Evolutionary conservation across 2,329 filamentous ascomycete species (phyloP).

Genomic region (Phyllachora maydis): DNA sequence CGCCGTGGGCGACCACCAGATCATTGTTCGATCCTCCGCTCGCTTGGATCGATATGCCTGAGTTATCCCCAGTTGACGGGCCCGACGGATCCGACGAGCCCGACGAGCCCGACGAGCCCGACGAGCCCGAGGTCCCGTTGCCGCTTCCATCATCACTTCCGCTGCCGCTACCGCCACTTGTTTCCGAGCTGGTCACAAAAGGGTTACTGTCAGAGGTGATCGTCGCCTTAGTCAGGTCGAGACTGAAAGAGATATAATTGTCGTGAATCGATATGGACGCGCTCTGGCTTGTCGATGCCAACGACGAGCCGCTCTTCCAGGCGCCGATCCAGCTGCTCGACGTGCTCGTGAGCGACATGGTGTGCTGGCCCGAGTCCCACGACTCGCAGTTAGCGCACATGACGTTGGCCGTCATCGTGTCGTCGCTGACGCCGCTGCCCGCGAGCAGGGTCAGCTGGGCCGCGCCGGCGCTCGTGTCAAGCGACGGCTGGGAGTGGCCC

Average conservation of each 20-base stretch:
- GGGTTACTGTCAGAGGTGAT: slow-evolving; percentile 29
- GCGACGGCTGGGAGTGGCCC: slow-evolving; percentile 23
- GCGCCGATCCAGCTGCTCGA: slow-evolving; percentile 29
- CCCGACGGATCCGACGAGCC: slow-evolving; percentile 3
- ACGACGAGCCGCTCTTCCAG: slow-evolving; percentile 23
- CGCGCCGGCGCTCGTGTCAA: slow-evolving; percentile 16
- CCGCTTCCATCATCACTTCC: slow-evolving; percentile 2
- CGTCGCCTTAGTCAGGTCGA: slow-evolving; percentile 26
- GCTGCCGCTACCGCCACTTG: slow-evolving; percentile 2
- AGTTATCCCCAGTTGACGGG: too few relatives aligned
- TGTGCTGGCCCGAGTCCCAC: slow-evolving; percentile 16
- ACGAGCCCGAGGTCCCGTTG: slow-evolving; percentile 3
- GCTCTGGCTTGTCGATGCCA: slow-evolving; percentile 19
- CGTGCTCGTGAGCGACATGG: slow-evolving; percentile 15
- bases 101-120: slow-evolving; percentile 1
- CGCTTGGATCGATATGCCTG: not conserved
- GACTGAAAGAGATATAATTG: slow-evolving; percentile 16
- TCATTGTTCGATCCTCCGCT: too few relatives aligned
- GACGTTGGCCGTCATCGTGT: slow-evolving; percentile 38
- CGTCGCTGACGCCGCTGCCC: slow-evolving; percentile 32
- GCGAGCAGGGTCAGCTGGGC: slow-evolving; percentile 29
- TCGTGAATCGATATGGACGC: slow-evolving; percentile 25
- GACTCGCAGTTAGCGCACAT: slow-evolving; percentile 28
- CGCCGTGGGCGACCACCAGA: slow-evolving; percentile 25
- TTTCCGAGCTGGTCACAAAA: slow-evolving; percentile 13